phyloP scores from a whole-genome alignment of 1,284 basidiomycete genomes.

The Hemileia vastatrix region DNA sequence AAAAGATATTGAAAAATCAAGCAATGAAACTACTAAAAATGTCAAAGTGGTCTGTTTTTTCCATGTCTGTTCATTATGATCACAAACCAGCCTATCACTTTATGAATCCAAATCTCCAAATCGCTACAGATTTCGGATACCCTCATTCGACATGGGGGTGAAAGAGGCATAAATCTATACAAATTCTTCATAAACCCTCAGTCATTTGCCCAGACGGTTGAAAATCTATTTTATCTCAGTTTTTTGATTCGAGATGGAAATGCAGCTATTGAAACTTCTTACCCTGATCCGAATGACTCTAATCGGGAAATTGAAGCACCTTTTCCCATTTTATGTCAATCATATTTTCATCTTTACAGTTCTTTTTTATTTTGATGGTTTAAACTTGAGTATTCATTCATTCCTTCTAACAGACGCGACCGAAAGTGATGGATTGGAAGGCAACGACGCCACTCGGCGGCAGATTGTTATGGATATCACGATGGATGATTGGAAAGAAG shows the following conservation, averaged over 20 bases:
- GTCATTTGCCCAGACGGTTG: conserved; percentile 80
- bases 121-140: conserved; percentile 13
- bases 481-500: conserved; percentile 66
- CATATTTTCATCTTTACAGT: not conserved
- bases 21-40: conserved; percentile 34
- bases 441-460: conserved; percentile 53
- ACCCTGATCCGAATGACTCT: too few species aligned
- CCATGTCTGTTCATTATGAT: too few species aligned
- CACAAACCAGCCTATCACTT: too few species aligned
- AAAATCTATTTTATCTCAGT: conserved; percentile 85
- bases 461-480: conserved; percentile 81
- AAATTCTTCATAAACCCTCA: conserved; percentile 72
- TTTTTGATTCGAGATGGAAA: conserved; percentile 78
- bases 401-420: conserved; percentile 5
- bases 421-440: conserved; percentile 26
- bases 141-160: conserved; percentile 19
- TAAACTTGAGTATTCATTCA: not conserved
- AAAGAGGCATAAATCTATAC: conserved; percentile 60
- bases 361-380: not conserved
- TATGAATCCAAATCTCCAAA: conserved; percentile 4
- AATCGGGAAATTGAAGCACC: not conserved
- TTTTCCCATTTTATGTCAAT: conserved; percentile 8
- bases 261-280: conserved; percentile 49
- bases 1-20: conserved; percentile 33
- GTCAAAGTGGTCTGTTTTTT: conserved; percentile 28